phyloP scores from a whole-genome alignment of 306 rosid genomes.

The Canavalia ensiformis region DNA sequence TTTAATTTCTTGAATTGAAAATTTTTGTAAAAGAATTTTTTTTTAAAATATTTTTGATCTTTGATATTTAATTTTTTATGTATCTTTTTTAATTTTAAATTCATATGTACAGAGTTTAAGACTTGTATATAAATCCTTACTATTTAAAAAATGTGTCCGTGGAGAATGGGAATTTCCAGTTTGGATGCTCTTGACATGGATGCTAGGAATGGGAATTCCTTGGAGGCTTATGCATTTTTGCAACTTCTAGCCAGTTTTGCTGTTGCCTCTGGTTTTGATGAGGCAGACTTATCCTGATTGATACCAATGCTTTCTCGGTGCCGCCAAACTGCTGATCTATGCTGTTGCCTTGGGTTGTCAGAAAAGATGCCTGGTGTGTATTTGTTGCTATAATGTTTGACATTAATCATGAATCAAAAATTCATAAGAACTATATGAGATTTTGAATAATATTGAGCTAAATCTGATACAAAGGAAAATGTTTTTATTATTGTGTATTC shows the following conservation, averaged over 20 bases:
- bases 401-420: constrained; percentile 5
- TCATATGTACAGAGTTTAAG: no score
- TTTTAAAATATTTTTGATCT: no score
- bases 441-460: constrained; percentile 16
- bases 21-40: no score
- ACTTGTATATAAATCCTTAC: no score
- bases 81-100: no score
- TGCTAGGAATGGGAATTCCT: constrained; percentile 93
- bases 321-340: constrained; percentile 95
- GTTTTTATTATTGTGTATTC: background rate
- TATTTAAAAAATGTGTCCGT: background rate
- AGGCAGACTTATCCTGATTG: constrained; percentile 77
- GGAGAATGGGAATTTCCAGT: constrained; percentile 90
- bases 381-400: background rate
- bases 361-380: constrained; percentile 91
- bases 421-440: background rate
- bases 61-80: no score
- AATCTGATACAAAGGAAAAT: background rate
- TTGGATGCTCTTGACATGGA: constrained; percentile 91
- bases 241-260: constrained; percentile 89
- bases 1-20: no score
- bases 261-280: constrained; percentile 87
- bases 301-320: constrained; percentile 97
- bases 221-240: constrained; percentile 99
- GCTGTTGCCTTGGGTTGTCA: constrained; percentile 92